phyloP scores from a whole-genome alignment of 768 basidiomycete genomes.

The Boletus rubroflammeus region DNA sequence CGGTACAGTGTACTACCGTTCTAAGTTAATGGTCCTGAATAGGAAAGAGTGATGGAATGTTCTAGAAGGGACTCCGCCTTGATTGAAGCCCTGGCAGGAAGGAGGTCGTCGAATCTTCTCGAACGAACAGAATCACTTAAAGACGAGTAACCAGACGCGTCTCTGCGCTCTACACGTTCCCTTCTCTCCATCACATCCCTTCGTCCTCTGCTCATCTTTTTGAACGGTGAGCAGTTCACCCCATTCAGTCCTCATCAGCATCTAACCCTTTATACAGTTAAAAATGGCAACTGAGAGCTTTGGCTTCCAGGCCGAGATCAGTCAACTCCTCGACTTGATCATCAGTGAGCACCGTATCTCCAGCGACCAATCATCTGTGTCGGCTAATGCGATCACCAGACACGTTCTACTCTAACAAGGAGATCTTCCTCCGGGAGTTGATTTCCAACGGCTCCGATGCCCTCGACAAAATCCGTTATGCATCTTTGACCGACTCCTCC shows the following conservation, averaged over 20 bases:
- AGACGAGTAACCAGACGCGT: slow-evolving; percentile 23
- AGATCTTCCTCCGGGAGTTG: slow-evolving; percentile 98
- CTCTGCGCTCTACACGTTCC: slow-evolving; percentile 1
- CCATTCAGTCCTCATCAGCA: not conserved
- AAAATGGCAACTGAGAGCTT: slow-evolving; percentile 81
- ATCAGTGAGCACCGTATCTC: slow-evolving; percentile 69
- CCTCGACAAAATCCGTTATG: slow-evolving; percentile 97
- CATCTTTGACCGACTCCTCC: slow-evolving; percentile 89
- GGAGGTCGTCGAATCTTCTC: slow-evolving; percentile 44
- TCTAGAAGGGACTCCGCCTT: slow-evolving; percentile 27
- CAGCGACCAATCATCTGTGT: not conserved
- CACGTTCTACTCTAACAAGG: slow-evolving; percentile 99
- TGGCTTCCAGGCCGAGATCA: slow-evolving; percentile 99
- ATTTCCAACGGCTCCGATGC: slow-evolving; percentile 98
- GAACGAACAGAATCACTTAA: slow-evolving; percentile 41
- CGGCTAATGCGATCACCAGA: slow-evolving; percentile 43
- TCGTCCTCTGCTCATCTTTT: slow-evolving; percentile 3
- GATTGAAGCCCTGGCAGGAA: not conserved
- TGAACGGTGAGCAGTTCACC: slow-evolving; percentile 14
- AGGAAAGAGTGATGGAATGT: slow-evolving; percentile 35
- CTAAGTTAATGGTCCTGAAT: slow-evolving; percentile 13
- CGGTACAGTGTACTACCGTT: not conserved
- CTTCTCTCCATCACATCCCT: slow-evolving; percentile 13
- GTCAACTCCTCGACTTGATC: slow-evolving; percentile 96
- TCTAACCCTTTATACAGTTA: slow-evolving; percentile 21